Conservation (phyloP, 1,139 yeast species). For the Diutina catenulata region DNA sequence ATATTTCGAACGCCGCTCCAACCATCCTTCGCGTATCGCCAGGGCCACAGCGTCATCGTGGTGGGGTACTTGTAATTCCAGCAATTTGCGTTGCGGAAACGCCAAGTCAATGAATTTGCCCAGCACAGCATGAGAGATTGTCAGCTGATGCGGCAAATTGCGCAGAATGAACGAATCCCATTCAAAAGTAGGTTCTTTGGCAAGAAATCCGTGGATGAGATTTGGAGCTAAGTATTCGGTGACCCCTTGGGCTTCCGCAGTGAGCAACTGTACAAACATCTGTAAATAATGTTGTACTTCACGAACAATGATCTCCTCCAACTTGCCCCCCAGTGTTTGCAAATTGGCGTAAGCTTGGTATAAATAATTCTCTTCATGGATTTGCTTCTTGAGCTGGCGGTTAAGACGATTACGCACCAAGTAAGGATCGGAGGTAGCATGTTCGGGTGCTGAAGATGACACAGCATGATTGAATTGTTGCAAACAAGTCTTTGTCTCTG, state of each 20-base stretch:
- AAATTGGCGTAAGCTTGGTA: conserved; percentile 82
- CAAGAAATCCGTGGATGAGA: conserved; percentile 60
- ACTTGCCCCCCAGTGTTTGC: conserved; percentile 78
- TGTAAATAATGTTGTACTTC: conserved; percentile 78
- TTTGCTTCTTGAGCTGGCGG: conserved; percentile 62
- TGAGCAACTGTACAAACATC: conserved; percentile 55
- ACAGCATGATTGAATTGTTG: conserved; percentile 23
- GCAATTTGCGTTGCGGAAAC: conserved; percentile 54
- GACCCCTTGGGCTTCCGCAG: conserved; percentile 58
- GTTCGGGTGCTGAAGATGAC: conserved; percentile 8
- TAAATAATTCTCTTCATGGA: conserved; percentile 74
- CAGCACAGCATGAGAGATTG: conserved; percentile 14
- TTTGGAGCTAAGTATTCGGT: conserved; percentile 55
- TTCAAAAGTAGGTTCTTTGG: conserved; percentile 70
- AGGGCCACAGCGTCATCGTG: conserved; percentile 60
- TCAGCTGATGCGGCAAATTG: conserved; percentile 35
- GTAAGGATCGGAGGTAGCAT: conserved; percentile 62
- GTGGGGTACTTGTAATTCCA: conserved; percentile 53
- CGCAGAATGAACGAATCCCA: conserved; percentile 78
- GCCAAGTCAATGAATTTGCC: conserved; percentile 68
- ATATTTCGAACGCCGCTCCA: conserved; percentile 86
- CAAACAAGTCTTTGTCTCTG: conserved; percentile 46
- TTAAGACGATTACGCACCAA: conserved; percentile 62
- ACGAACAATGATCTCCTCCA: conserved; percentile 77
- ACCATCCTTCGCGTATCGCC: conserved; percentile 65